Conservation (phyloP, 2,329 filamentous ascomycete genomes). For the Ophiosphaerella herpotricha region DNA sequence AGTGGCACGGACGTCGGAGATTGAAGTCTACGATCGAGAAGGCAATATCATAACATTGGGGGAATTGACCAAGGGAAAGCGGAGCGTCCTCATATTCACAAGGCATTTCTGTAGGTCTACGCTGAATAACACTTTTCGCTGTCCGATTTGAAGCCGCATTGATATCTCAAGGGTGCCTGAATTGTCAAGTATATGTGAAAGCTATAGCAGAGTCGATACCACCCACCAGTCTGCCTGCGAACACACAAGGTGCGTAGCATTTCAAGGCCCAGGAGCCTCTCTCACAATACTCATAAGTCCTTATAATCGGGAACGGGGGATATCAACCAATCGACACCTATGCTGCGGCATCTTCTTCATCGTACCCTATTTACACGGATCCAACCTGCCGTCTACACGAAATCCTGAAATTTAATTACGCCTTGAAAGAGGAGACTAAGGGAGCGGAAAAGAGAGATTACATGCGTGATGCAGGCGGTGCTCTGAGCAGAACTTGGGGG, state of each 20-base stretch:
- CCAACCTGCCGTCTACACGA: slow-evolving; percentile 23
- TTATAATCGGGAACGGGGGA: slow-evolving; percentile 27
- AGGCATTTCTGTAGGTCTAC: slow-evolving; percentile 26
- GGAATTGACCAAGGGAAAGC: slow-evolving; percentile 17
- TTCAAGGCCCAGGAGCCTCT: no score
- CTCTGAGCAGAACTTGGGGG: slow-evolving; percentile 13
- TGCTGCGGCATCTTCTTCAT: slow-evolving; percentile 15
- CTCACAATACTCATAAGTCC: slow-evolving; percentile 10
- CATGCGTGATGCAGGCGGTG: slow-evolving; percentile 24
- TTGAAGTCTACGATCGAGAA: slow-evolving; percentile 23
- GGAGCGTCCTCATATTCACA: slow-evolving; percentile 23
- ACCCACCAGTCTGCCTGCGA: slow-evolving; percentile 18
- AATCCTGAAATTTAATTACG: slow-evolving; percentile 28
- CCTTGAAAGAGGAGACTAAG: slow-evolving; percentile 14
- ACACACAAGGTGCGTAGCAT: slow-evolving; percentile 20
- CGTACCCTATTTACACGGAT: slow-evolving; percentile 30
- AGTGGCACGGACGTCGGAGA: slow-evolving; percentile 13
- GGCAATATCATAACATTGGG: slow-evolving; percentile 18
- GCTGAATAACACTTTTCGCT: background rate
- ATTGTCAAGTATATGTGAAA: slow-evolving; percentile 29
- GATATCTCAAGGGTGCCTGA: slow-evolving; percentile 24
- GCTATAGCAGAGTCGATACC: slow-evolving; percentile 23
- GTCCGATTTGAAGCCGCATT: background rate
- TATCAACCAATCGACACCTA: slow-evolving; percentile 31
- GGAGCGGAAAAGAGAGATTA: slow-evolving; percentile 24